These are phyloP conservation scores for Penicillium sp. DNA, from an alignment of 2,329 filamentous ascomycete species.

Conservation along the genomic window DNA sequence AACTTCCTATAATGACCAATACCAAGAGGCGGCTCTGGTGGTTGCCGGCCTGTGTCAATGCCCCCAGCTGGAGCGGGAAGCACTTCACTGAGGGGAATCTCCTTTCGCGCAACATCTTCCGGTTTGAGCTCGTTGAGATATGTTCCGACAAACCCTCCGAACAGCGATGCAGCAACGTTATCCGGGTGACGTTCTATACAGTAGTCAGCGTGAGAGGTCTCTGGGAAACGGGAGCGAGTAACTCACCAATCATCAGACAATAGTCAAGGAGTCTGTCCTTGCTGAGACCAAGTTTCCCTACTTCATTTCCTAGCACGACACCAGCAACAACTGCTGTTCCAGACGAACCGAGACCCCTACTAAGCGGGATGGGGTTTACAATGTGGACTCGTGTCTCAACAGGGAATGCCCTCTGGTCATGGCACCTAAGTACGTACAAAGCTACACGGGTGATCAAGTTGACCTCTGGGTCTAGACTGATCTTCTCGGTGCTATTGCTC, in stretches of 20 bases:
- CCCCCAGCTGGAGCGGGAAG: constrained; percentile 88
- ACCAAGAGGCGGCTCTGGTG: constrained; percentile 85
- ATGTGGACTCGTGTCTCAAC: constrained; percentile 89
- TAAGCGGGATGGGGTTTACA: constrained; percentile 91
- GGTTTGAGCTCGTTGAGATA: constrained; percentile 92
- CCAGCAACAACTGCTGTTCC: constrained; percentile 95
- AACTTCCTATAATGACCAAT: constrained; percentile 98
- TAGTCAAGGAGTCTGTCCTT: constrained; percentile 90
- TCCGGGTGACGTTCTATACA: constrained; percentile 76
- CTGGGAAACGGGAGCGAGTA: constrained; percentile 17
- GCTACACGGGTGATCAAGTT: constrained; percentile 96
- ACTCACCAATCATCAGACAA: constrained; percentile 88
- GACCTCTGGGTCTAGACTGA: constrained; percentile 79
- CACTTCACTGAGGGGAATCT: constrained; percentile 94
- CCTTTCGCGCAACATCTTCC: constrained; percentile 85
- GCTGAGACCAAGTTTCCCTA: constrained; percentile 76
- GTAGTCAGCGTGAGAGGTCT: constrained; percentile 22
- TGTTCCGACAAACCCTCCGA: constrained; percentile 94
- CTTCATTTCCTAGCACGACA: constrained; percentile 89
- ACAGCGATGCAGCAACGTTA: constrained; percentile 92
- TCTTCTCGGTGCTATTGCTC: constrained; percentile 71
- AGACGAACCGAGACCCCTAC: constrained; percentile 90
- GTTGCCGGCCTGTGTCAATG: constrained; percentile 82
- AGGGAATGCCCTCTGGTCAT: constrained; percentile 84
- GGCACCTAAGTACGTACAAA: constrained; percentile 91